A percentile compares a stretch with the other conserved stretches of the same genome.
Evolutionary conservation across 192 early-diverging fungal species (phyloP).

Genomic region (Rhizoclosmatium globosum): DNA sequence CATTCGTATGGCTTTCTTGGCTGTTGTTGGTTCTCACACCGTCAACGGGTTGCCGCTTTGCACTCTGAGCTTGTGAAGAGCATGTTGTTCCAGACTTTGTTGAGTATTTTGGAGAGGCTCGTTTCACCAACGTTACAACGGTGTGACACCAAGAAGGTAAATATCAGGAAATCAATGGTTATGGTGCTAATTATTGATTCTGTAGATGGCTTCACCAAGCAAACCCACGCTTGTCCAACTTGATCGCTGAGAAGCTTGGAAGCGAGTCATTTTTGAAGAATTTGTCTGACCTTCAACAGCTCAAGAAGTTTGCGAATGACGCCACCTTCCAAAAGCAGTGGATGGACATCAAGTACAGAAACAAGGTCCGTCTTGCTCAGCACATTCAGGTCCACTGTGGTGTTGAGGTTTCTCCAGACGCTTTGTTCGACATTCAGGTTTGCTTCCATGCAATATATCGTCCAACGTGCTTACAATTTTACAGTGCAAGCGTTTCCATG

Average conservation of each 20-base stretch:
- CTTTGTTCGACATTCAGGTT: constrained; percentile 93
- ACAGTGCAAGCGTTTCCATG: constrained; percentile 96
- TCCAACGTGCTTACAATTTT: constrained; percentile 9
- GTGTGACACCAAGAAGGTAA: constrained; percentile 83
- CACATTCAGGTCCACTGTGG: constrained; percentile 77
- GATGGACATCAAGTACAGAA: constrained; percentile 89
- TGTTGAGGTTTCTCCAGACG: constrained; percentile 82
- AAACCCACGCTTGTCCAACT: constrained; percentile 83
- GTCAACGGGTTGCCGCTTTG: constrained; percentile 93
- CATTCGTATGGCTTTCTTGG: constrained; percentile 97
- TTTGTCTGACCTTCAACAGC: constrained; percentile 63
- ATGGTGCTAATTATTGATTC: constrained; percentile 22
- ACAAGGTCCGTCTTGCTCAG: constrained; percentile 89
- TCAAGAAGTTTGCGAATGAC: constrained; percentile 74
- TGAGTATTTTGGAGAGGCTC: constrained; percentile 81
- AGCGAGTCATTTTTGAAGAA: constrained; percentile 75
- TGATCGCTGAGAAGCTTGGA: constrained; percentile 86
- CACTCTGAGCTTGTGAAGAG: constrained; percentile 59
- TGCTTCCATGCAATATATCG: constrained; percentile 13
- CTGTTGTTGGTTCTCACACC: constrained; percentile 91
- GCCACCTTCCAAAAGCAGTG: constrained; percentile 80
- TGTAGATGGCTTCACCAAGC: constrained; percentile 95
- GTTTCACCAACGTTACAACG: constrained; percentile 99
- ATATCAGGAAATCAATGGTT: constrained; percentile 31
- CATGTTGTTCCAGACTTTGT: constrained; percentile 93